Evolutionary conservation across 768 basidiomycete species (phyloP), one percentile per base, ranked within the genome.

Genomic region (Suillus variegatus): DNA sequence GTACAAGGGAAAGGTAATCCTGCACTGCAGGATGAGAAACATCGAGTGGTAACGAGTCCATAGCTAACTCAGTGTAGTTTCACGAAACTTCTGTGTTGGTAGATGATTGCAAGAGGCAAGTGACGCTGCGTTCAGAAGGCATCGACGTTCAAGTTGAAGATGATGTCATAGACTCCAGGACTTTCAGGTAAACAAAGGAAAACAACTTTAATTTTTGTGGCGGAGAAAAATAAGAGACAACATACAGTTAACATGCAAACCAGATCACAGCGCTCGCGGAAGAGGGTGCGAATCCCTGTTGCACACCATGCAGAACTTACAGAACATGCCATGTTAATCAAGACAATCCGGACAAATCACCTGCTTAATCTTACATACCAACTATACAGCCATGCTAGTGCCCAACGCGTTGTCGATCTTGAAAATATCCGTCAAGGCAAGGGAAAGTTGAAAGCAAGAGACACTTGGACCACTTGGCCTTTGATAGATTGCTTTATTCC

Each of bases 401-500:
- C 57, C 16, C 60, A 60, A 36, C 60, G 32, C 10, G n/a, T 3
- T 13, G 32, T 43, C 22, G 40, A 58, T 22, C 71, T 69, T 66
- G 74, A 71, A 47, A 70, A 70, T 16, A 72, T 76, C 20, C 72
- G 75, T 32, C 72, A 73, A 20, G 73, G 71, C n/a, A 70, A 67
- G 36, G 68, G 73, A 6, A 70, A 69, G 56, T 16, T 44, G 28
- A 61, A 25, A 1, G 63, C 58, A 6, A 32, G 72, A 71, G 85
- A 89, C 69, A 79, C 78, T 0, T 93, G 90, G 91, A 92, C 91
- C 0, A 81, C 86, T 8, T 94, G 92, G 92, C 92, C 92, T 1
- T 82, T 93, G 60, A 82, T 86, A 20, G 90, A 93, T 69, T 82
- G 91, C 18, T 79, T 82, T 28, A 78, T 84, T 10, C 91, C 92